Percentiles rank a stretch among this genome's conserved stretches.
Evolutionary conservation across 805 yeast species (phyloP).

Genomic region (Pichia nakasei): DNA sequence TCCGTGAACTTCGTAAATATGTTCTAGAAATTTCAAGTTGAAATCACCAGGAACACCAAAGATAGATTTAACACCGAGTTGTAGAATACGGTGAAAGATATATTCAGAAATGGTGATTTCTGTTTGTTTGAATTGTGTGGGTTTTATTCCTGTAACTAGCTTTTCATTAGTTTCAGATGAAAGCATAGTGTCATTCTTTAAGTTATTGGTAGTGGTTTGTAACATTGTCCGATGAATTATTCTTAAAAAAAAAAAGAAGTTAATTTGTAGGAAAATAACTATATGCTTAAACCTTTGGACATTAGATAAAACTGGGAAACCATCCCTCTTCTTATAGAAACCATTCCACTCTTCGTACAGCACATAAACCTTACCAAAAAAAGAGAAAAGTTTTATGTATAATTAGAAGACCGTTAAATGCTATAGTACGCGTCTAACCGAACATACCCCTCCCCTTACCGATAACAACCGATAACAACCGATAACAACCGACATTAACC

Average conservation of each 20-base stretch:
- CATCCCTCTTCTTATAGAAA: no score
- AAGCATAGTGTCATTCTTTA: background rate
- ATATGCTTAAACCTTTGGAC: no score
- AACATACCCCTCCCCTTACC: no score
- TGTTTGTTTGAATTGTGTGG: background rate
- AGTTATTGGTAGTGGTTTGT: background rate
- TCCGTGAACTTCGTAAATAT: slow-evolving; percentile 64
- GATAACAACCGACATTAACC: no score
- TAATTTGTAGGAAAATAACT: no score
- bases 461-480: no score
- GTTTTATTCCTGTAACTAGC: background rate
- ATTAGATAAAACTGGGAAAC: no score
- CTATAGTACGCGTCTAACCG: background rate
- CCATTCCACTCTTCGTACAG: no score
- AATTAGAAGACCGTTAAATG: no score
- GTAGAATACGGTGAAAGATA: slow-evolving; percentile 35
- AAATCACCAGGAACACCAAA: slow-evolving; percentile 81
- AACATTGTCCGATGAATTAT: background rate
- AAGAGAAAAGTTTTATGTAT: no score
- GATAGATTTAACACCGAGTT: slow-evolving; percentile 50
- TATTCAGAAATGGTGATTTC: slow-evolving; percentile 32
- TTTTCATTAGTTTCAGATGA: background rate
- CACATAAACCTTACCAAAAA: no score
- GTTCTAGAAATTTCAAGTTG: slow-evolving; percentile 62
- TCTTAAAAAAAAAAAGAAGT: background rate